Percentiles rank a stretch among this genome's conserved stretches.
phyloP scores from a whole-genome alignment of 768 basidiomycete species.

The Mycena albidolilacea region DNA sequence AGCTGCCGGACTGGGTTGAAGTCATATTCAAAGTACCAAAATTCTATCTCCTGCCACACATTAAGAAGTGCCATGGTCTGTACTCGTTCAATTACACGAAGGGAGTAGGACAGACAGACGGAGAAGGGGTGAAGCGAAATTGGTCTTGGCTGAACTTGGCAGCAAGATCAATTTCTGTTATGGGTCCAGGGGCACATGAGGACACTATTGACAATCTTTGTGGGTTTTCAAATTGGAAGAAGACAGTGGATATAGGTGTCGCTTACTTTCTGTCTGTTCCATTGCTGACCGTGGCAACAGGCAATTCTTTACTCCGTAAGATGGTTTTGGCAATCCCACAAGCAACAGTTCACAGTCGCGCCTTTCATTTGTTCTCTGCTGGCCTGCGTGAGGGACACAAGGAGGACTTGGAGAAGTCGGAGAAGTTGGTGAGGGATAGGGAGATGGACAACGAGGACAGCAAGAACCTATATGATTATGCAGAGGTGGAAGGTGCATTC shows the following conservation, averaged over 20 bases:
- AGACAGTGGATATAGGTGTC: slow-evolving; percentile 38
- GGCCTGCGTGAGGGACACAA: slow-evolving; percentile 8
- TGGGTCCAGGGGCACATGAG: slow-evolving; percentile 40
- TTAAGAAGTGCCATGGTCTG: slow-evolving; percentile 25
- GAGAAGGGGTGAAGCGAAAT: slow-evolving; percentile 51
- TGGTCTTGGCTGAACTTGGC: slow-evolving; percentile 49
- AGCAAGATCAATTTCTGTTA: slow-evolving; percentile 35
- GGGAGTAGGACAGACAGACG: slow-evolving; percentile 48
- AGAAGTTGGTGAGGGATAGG: slow-evolving; percentile 31
- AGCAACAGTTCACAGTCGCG: slow-evolving; percentile 11
- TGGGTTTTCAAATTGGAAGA: slow-evolving; percentile 43
- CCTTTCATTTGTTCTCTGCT: slow-evolving; percentile 8
- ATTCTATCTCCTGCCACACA: background rate
- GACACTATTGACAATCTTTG: slow-evolving; percentile 47
- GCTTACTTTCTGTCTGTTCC: background rate
- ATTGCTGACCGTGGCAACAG: too few species aligned
- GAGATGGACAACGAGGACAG: slow-evolving; percentile 28
- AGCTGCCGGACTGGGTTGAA: background rate
- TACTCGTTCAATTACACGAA: slow-evolving; percentile 49
- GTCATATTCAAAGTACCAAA: slow-evolving; percentile 46
- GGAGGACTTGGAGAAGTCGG: slow-evolving; percentile 28
- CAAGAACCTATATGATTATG: slow-evolving; percentile 36
- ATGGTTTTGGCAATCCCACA: background rate
- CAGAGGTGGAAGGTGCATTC: slow-evolving; percentile 28
- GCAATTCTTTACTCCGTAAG: background rate